These are phyloP conservation scores for Phytophthora megakarya DNA, from an alignment of 352 stramenopile species.

Conservation along the genomic window DNA sequence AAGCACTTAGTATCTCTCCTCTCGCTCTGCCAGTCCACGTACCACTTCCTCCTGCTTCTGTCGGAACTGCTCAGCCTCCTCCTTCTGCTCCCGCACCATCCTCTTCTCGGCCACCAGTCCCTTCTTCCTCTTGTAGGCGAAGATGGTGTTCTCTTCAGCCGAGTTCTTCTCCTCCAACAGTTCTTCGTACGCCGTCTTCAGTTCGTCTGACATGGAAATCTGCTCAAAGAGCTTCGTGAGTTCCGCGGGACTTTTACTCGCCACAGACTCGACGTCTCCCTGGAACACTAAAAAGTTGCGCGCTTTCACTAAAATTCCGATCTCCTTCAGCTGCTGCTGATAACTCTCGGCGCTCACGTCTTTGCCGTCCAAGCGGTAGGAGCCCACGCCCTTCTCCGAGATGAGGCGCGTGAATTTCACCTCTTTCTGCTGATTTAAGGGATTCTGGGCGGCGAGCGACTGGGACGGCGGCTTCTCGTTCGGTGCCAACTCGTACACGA, in stretches of 20 bases:
- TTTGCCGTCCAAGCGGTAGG: slow-evolving; percentile 80
- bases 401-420: slow-evolving; percentile 95
- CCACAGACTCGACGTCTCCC: slow-evolving; percentile 98
- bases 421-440: slow-evolving; percentile 38
- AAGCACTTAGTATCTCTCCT: too few species aligned
- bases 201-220: slow-evolving; percentile 92
- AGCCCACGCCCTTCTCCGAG: slow-evolving; percentile 85
- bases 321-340: slow-evolving; percentile 92
- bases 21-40: slow-evolving; percentile 4
- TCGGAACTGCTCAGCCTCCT: slow-evolving; percentile 90
- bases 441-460: slow-evolving; percentile 17
- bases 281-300: slow-evolving; percentile 99
- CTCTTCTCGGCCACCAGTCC: slow-evolving; percentile 92
- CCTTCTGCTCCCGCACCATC: slow-evolving; percentile 94
- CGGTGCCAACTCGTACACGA: slow-evolving; percentile 92
- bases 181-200: slow-evolving; percentile 77
- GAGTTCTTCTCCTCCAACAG: slow-evolving; percentile 92
- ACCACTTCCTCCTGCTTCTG: slow-evolving; percentile 73
- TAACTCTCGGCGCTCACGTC: slow-evolving; percentile 94
- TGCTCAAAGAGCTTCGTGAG: slow-evolving; percentile 98
- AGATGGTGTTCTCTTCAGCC: slow-evolving; percentile 93
- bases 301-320: slow-evolving; percentile 98
- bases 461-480: slow-evolving; percentile 60
- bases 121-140: slow-evolving; percentile 97
- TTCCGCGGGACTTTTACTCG: slow-evolving; percentile 94